Percentiles rank a stretch among this genome's conserved stretches.
phyloP scores from a whole-genome alignment of 2,329 filamentous ascomycete genomes.

The Aureobasidium sp. region DNA sequence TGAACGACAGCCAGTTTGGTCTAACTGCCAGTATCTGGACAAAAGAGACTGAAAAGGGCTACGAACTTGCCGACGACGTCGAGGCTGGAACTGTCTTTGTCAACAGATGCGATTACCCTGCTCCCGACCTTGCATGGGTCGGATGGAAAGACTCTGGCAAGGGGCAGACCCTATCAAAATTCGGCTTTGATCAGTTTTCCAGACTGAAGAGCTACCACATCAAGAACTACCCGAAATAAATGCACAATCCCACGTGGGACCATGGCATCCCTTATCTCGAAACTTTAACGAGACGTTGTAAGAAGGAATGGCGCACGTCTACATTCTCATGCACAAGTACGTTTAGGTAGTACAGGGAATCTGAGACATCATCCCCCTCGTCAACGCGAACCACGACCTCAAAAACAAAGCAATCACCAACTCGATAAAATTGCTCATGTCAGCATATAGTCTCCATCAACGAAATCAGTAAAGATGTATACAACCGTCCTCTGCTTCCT shows the following conservation, averaged over 20 bases:
- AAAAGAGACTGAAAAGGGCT: constrained; percentile 67
- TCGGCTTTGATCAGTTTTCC: constrained; percentile 91
- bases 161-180: constrained; percentile 78
- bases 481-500: not conserved
- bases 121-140: constrained; percentile 56
- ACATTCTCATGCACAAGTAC: not conserved
- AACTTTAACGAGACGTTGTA: not conserved
- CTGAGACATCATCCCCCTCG: constrained; percentile 1
- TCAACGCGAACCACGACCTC: not conserved
- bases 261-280: not conserved
- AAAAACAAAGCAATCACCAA: too few relatives aligned
- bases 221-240: constrained; percentile 61
- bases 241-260: not conserved
- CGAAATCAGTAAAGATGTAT: not conserved
- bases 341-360: not conserved
- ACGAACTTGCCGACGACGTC: constrained; percentile 67
- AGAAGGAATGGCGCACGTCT: not conserved
- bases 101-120: constrained; percentile 87
- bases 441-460: not conserved
- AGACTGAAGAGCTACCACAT: constrained; percentile 94
- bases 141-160: constrained; percentile 97
- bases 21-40: constrained; percentile 97
- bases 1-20: constrained; percentile 94
- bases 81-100: constrained; percentile 95
- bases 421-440: not conserved